A percentile compares a stretch with the other conserved stretches of the same genome.
Evolutionary conservation across 2,329 filamentous ascomycete species (phyloP).

Genomic region (Akanthomyces muscarius): DNA sequence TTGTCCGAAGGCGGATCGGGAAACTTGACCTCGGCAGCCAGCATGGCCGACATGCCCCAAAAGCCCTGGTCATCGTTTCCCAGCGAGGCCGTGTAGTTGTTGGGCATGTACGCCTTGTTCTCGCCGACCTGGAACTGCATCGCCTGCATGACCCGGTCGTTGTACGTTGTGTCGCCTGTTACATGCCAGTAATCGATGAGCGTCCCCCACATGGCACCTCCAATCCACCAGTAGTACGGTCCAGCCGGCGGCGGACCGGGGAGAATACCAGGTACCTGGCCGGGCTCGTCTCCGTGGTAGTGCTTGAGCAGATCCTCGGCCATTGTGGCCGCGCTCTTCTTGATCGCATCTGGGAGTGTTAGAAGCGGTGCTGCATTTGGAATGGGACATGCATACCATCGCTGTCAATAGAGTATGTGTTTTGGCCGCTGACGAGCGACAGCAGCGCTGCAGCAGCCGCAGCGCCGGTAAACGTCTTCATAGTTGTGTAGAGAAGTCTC

Average conservation of each 20-base stretch:
- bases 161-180: conserved; percentile 57
- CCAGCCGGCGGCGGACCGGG: conserved; percentile 44
- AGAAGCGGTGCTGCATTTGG: neutral
- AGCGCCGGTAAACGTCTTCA: conserved; percentile 23
- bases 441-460: conserved; percentile 23
- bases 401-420: conserved; percentile 18
- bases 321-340: conserved; percentile 34
- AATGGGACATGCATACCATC: conserved; percentile 10
- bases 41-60: conserved; percentile 63
- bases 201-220: conserved; percentile 57
- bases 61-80: conserved; percentile 66
- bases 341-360: conserved; percentile 33
- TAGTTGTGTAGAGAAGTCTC: conserved; percentile 10
- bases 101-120: conserved; percentile 52
- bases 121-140: conserved; percentile 52
- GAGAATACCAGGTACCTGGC: conserved; percentile 44
- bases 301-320: conserved; percentile 44
- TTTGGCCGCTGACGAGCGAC: conserved; percentile 20
- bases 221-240: conserved; percentile 65
- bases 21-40: conserved; percentile 55
- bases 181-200: conserved; percentile 62
- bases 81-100: conserved; percentile 47
- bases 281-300: conserved; percentile 43
- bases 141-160: conserved; percentile 47
- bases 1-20: conserved; percentile 47